These are phyloP conservation scores for Dissophora ornata DNA, from an alignment of 192 early-diverging fungal species.

Conservation along the genomic window DNA sequence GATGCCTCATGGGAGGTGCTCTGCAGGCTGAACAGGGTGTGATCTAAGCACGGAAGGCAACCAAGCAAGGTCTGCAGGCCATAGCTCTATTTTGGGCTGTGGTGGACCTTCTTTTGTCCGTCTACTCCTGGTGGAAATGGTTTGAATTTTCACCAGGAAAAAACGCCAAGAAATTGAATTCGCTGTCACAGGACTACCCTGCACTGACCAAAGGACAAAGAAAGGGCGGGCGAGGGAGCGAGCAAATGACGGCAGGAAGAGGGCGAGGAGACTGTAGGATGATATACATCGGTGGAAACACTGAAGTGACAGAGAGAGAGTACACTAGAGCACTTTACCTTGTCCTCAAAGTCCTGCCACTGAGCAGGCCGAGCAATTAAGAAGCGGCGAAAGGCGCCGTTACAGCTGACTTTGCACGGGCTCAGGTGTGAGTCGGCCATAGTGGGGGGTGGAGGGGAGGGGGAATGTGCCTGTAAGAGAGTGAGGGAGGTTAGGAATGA, in stretches of 20 bases:
- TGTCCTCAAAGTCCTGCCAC: constrained; percentile 43
- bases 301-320: not conserved
- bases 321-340: constrained; percentile 23
- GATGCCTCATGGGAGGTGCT: no score
- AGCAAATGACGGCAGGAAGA: not conserved
- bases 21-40: no score
- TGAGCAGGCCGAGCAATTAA: constrained; percentile 26
- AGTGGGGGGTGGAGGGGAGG: not conserved
- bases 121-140: no score
- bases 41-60: no score
- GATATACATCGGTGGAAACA: not conserved
- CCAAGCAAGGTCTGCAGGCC: no score
- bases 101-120: not conserved
- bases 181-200: not conserved
- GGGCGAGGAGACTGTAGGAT: no score
- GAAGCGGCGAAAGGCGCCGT: constrained; percentile 39
- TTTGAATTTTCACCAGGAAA: no score
- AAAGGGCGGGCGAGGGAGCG: no score
- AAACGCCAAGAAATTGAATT: constrained; percentile 7
- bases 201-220: not conserved
- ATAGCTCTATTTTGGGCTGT: not conserved
- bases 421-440: constrained; percentile 35
- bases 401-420: constrained; percentile 41
- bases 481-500: not conserved
- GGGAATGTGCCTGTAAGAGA: no score